phyloP scores from a whole-genome alignment of 2,329 filamentous ascomycete species.

The Tolypocladium tundrense region DNA sequence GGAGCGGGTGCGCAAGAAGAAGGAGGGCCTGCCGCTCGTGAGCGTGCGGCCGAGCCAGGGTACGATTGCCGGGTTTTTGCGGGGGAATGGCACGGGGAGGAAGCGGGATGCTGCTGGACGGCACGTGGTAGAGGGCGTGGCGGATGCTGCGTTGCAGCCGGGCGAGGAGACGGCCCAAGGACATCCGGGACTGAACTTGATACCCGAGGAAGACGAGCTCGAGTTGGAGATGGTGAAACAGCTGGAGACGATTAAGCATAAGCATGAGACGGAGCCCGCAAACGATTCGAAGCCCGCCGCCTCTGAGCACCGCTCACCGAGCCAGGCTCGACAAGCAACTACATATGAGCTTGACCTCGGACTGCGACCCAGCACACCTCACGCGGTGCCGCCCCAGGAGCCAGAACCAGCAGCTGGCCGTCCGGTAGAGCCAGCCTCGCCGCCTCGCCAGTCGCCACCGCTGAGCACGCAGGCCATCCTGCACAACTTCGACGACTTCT shows the following conservation, averaged over 20 bases:
- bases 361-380: background rate
- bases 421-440: constrained; percentile 2
- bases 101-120: constrained; percentile 15
- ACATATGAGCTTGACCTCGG: background rate
- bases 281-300: constrained; percentile 5
- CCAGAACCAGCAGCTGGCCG: background rate
- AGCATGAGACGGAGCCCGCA: constrained; percentile 1
- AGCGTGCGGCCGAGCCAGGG: constrained; percentile 46
- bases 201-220: constrained; percentile 14
- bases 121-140: background rate
- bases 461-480: constrained; percentile 44
- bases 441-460: constrained; percentile 16
- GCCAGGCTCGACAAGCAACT: constrained; percentile 1
- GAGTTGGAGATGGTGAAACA: constrained; percentile 11
- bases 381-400: background rate
- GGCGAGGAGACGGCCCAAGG: background rate
- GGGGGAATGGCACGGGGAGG: constrained; percentile 19
- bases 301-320: background rate
- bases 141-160: background rate
- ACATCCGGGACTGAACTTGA: constrained; percentile 4
- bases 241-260: constrained; percentile 2
- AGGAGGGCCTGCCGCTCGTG: constrained; percentile 42
- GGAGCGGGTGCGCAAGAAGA: constrained; percentile 38
- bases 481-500: constrained; percentile 40
- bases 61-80: constrained; percentile 43